Conservation (phyloP, 2,329 filamentous ascomycete species). For the Aspergillus sp. region DNA sequence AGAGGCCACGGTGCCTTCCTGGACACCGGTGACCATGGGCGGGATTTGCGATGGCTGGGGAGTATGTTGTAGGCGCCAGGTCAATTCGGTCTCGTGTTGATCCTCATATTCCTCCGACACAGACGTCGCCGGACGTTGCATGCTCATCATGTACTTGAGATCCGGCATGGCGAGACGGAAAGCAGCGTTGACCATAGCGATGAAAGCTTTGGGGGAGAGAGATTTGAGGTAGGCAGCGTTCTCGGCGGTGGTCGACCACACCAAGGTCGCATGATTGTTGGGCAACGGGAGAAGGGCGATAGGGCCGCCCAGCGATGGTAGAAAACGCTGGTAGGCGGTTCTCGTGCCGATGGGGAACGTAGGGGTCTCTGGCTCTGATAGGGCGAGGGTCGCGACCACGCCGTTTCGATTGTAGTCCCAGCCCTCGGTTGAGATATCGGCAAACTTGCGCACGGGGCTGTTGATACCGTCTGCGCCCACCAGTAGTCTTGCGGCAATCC, state of each 20-base stretch:
- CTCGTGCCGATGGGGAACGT: slow-evolving; percentile 50
- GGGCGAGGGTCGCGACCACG: slow-evolving; percentile 80
- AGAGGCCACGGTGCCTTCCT: slow-evolving; percentile 76
- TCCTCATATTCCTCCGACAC: slow-evolving; percentile 27
- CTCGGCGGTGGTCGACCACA: slow-evolving; percentile 89
- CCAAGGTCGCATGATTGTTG: slow-evolving; percentile 76
- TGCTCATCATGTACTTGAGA: slow-evolving; percentile 76
- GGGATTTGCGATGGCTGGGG: slow-evolving; percentile 58
- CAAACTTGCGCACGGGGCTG: slow-evolving; percentile 86
- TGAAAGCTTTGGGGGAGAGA: slow-evolving; percentile 70
- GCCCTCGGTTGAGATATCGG: slow-evolving; percentile 78
- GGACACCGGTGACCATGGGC: slow-evolving; percentile 66
- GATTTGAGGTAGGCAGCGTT: slow-evolving; percentile 78
- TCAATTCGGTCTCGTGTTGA: slow-evolving; percentile 69
- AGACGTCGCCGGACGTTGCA: slow-evolving; percentile 39
- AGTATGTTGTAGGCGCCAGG: slow-evolving; percentile 80
- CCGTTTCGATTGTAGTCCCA: slow-evolving; percentile 95
- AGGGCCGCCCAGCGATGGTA: slow-evolving; percentile 75
- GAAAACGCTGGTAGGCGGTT: slow-evolving; percentile 91
- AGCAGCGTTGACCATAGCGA: slow-evolving; percentile 87
- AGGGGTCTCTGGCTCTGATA: slow-evolving; percentile 51
- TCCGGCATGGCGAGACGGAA: slow-evolving; percentile 81
- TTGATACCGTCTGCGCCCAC: slow-evolving; percentile 95
- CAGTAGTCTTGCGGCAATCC: slow-evolving; percentile 76
- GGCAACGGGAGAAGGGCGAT: slow-evolving; percentile 90